Evolutionary conservation across 768 basidiomycete genomes (phyloP).

Genomic region (Xanthoconium stramineum): DNA sequence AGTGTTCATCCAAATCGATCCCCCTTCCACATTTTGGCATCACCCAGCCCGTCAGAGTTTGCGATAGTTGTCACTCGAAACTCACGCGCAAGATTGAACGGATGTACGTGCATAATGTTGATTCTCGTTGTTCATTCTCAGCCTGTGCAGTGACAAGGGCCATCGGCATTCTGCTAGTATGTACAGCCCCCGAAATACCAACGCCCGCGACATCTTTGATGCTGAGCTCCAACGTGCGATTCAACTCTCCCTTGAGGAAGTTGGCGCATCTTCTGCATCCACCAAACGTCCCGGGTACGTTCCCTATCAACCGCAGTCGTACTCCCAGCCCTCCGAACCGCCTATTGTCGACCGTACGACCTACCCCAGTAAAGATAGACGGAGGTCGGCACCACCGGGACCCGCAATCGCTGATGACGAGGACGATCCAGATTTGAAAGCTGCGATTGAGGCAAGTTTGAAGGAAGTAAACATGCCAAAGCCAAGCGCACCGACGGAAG

Average conservation of each 20-base stretch:
- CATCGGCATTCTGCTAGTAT: conserved; percentile 57
- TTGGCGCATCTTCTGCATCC: conserved; percentile 42
- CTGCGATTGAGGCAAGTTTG: conserved; percentile 94
- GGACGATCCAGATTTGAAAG: conserved; percentile 86
- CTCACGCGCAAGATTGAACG: conserved; percentile 62
- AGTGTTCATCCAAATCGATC: conserved; percentile 82
- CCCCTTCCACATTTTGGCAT: conserved; percentile 93
- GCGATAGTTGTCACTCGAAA: conserved; percentile 86
- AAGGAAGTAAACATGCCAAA: conserved; percentile 77
- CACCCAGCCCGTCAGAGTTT: conserved; percentile 87
- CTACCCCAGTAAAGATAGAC: conserved; percentile 33
- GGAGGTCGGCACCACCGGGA: conserved; percentile 20
- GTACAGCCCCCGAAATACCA: conserved; percentile 51
- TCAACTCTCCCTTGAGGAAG: conserved; percentile 83
- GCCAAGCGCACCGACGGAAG: conserved; percentile 71
- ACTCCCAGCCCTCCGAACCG: conserved; percentile 60
- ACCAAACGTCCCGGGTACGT: conserved; percentile 64
- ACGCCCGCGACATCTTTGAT: conserved; percentile 65
- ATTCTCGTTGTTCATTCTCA: background rate
- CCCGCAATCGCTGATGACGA: conserved; percentile 53
- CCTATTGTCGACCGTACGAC: conserved; percentile 58
- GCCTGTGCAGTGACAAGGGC: conserved; percentile 37
- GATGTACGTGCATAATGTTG: conserved; percentile 36
- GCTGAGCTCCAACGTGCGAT: conserved; percentile 93
- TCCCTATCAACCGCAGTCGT: conserved; percentile 47